Base-by-base conservation (phyloP, 2,329 filamentous ascomycete genomes). In the Nothomitra cinnamomea region DNA sequence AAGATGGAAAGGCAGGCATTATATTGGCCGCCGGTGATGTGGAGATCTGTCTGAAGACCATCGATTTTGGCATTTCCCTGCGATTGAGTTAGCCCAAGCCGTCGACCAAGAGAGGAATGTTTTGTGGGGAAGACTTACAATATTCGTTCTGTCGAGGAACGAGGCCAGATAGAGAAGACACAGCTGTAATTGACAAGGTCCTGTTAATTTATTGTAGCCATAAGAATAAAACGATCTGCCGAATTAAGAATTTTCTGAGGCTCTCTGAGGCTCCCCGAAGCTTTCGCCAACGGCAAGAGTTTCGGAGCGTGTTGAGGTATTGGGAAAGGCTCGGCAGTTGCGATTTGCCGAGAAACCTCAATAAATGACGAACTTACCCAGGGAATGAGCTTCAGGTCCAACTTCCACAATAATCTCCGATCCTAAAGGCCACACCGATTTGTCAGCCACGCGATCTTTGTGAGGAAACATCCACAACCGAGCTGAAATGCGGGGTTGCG, bases 1-100 rank as follows among this genome's bases (percentile, higher is more conserved):
- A 94, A 94, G 60, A 94, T 83, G 35, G 84, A 86, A 6, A 94
- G 72, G 0, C 81, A 77, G 21, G 77, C 72, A 64, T 89, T 89
- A 69, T 88, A 94, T 62, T 84, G 72, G 4, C 72, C 67, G 1
- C 75, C 72, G 0, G 73, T 74, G 71, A 90, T 77, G 32, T 75
- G 58, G 5, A 92, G 69, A 55, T 84, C 79, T 10, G 72, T 62
- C 53, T 73, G 65, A 2, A 80, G 64, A 13, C 76, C 75, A n/a
- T 72, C 76, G 21, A 80, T 70, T 61, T 77, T 77, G 1, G 77
- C 87, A 67, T 74, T 92, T 45, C 85, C 85, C 47, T 50, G 4
- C 4, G 19, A 21, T 19, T 19, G 41, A 56, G 89, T 92, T 90
- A 24, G 86, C 88, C 13, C 82, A 61, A 17, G 53, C 12, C 40